Evolutionary conservation across 2,329 filamentous ascomycete species (phyloP).

Genomic region (Colletotrichum euphorbiae): DNA sequence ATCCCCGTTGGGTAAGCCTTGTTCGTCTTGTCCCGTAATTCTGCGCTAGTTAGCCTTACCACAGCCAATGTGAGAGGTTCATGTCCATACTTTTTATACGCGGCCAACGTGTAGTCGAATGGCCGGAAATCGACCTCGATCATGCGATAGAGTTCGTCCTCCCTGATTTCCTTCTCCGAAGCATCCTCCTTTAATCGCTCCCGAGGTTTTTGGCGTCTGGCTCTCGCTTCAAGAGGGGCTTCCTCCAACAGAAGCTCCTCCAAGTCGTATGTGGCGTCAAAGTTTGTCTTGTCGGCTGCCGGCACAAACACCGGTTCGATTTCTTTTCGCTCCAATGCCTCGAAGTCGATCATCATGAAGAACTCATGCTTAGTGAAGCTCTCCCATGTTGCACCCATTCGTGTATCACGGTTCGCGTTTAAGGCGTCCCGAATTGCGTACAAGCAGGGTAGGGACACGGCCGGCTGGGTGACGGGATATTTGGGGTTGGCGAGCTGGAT

Average conservation of each 20-base stretch:
- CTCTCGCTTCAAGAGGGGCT: slow-evolving; percentile 91
- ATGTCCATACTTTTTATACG: slow-evolving; percentile 75
- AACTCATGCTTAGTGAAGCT: slow-evolving; percentile 90
- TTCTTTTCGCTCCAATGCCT: slow-evolving; percentile 84
- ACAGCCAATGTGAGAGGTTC: background rate
- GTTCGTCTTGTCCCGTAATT: slow-evolving; percentile 35
- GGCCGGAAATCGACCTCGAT: slow-evolving; percentile 95
- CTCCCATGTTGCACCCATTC: slow-evolving; percentile 88
- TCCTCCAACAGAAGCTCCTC: slow-evolving; percentile 95
- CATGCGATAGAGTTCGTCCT: slow-evolving; percentile 92
- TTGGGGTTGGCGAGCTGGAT: slow-evolving; percentile 86
- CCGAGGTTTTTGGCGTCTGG: slow-evolving; percentile 91
- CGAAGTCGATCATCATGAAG: slow-evolving; percentile 88
- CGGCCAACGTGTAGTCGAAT: slow-evolving; percentile 92
- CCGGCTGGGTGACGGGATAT: slow-evolving; percentile 92
- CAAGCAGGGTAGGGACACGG: slow-evolving; percentile 87
- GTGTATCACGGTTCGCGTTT: slow-evolving; percentile 80
- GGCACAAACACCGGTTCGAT: slow-evolving; percentile 92
- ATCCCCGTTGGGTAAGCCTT: slow-evolving; percentile 34
- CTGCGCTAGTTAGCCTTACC: slow-evolving; percentile 32
- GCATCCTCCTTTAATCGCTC: slow-evolving; percentile 94
- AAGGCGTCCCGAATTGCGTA: slow-evolving; percentile 89
- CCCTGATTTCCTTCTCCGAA: slow-evolving; percentile 92
- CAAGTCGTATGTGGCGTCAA: slow-evolving; percentile 97
- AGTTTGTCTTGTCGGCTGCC: slow-evolving; percentile 98